Percentiles rank a stretch among this genome's conserved stretches.
These are phyloP conservation scores for Paramarasmius palmivorus DNA, from an alignment of 1,284 basidiomycete genomes.

Conservation along the genomic window DNA sequence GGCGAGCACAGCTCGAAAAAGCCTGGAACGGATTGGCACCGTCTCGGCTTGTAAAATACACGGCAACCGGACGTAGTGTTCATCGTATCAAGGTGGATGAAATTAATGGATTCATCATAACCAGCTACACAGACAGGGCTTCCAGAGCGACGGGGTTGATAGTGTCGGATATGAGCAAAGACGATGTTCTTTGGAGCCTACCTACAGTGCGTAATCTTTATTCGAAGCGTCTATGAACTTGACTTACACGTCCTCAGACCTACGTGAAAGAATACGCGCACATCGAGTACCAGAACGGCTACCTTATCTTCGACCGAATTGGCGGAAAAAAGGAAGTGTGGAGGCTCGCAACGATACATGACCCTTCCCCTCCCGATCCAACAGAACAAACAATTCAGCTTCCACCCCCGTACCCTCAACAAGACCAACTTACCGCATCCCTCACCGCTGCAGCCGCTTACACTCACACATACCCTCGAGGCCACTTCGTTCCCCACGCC, in stretches of 20 bases:
- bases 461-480: slow-evolving; percentile 24
- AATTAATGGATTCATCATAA: slow-evolving; percentile 53
- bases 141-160: slow-evolving; percentile 25
- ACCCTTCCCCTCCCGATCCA: slow-evolving; percentile 10
- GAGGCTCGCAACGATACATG: slow-evolving; percentile 37
- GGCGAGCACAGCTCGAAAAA: slow-evolving; percentile 42
- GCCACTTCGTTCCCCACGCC: slow-evolving; percentile 62
- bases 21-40: slow-evolving; percentile 58
- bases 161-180: slow-evolving; percentile 52
- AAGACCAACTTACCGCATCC: slow-evolving; percentile 31
- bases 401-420: slow-evolving; percentile 34
- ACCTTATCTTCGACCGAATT: slow-evolving; percentile 64
- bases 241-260: slow-evolving; percentile 30
- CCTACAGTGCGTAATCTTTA: slow-evolving; percentile 34
- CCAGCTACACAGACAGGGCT: slow-evolving; percentile 39
- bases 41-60: slow-evolving; percentile 34
- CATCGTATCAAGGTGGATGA: slow-evolving; percentile 79
- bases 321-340: slow-evolving; percentile 67
- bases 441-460: slow-evolving; percentile 16
- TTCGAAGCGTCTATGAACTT: background rate
- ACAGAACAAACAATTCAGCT: slow-evolving; percentile 28
- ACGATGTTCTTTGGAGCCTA: slow-evolving; percentile 57
- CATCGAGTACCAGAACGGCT: slow-evolving; percentile 73
- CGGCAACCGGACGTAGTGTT: slow-evolving; percentile 36
- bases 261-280: slow-evolving; percentile 64